Evolutionary conservation across 768 basidiomycete species (phyloP).

Genomic region (Mycena vitilis): DNA sequence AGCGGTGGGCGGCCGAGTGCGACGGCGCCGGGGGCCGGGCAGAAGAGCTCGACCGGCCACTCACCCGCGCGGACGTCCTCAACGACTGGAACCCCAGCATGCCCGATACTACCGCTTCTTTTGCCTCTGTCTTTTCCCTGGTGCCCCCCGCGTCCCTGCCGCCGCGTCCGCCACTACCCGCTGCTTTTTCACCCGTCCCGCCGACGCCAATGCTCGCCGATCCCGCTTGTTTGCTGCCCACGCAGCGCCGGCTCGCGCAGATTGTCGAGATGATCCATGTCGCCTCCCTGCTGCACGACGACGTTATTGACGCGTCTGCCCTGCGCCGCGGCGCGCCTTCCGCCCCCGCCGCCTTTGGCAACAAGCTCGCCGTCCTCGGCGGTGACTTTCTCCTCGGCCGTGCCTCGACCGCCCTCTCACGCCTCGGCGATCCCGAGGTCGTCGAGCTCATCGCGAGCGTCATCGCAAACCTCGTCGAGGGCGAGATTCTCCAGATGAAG

Average conservation of each 20-base stretch:
- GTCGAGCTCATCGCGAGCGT: slow-evolving; percentile 94
- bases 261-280: slow-evolving; percentile 99
- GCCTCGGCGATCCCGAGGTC: slow-evolving; percentile 89
- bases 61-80: slow-evolving; percentile 83
- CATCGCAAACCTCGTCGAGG: slow-evolving; percentile 96
- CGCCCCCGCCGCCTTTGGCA: slow-evolving; percentile 80
- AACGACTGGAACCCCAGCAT: slow-evolving; percentile 93
- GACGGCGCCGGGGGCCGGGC: slow-evolving; percentile 65
- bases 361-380: slow-evolving; percentile 93
- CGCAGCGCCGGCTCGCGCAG: slow-evolving; percentile 92
- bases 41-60: slow-evolving; percentile 79
- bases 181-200: slow-evolving; percentile 39
- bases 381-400: slow-evolving; percentile 97
- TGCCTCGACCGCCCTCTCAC: slow-evolving; percentile 86
- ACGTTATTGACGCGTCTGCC: slow-evolving; percentile 80
- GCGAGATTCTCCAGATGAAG: slow-evolving; percentile 88
- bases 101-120: slow-evolving; percentile 81
- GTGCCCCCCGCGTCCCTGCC: slow-evolving; percentile 49
- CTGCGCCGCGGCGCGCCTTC: slow-evolving; percentile 71
- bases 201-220: slow-evolving; percentile 40
- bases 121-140: slow-evolving; percentile 68
- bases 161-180: slow-evolving; percentile 46
- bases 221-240: slow-evolving; percentile 73
- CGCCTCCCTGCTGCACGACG: slow-evolving; percentile 93
- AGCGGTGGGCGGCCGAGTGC: slow-evolving; percentile 68